Conservation (phyloP, 768 basidiomycete species). For the Suillus weaverae region DNA sequence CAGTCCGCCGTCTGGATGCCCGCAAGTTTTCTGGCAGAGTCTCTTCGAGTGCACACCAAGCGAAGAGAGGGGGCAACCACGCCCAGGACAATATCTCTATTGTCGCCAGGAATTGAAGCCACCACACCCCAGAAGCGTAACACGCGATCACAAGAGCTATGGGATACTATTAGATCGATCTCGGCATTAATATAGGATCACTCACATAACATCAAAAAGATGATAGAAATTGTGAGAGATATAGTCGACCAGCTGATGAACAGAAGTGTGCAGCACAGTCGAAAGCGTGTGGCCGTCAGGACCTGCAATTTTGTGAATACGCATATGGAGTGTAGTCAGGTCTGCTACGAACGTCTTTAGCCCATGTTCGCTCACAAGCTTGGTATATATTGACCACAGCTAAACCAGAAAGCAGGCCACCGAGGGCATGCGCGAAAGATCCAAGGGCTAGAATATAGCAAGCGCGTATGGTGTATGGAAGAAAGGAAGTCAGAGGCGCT, state of each 20-base stretch:
- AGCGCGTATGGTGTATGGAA: neutral
- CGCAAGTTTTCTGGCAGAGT: slow-evolving; percentile 12
- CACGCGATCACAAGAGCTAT: slow-evolving; percentile 1
- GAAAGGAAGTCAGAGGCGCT: neutral
- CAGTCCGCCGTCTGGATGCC: neutral
- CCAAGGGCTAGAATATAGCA: slow-evolving; percentile 5
- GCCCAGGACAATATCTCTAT: slow-evolving; percentile 4
- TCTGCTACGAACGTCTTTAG: slow-evolving; percentile 1
- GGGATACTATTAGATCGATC: neutral
- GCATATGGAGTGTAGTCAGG: neutral
- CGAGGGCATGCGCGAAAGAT: slow-evolving; percentile 7
- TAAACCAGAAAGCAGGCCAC: slow-evolving; percentile 1
- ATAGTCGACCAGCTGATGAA: neutral
- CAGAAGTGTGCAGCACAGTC: neutral
- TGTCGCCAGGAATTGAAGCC: neutral
- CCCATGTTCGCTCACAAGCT: slow-evolving; percentile 2
- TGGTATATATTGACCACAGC: slow-evolving; percentile 1
- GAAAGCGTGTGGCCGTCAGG: neutral
- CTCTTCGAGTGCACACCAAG: neutral
- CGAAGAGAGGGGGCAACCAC: neutral
- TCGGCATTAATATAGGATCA: too few species aligned
- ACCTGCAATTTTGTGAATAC: neutral
- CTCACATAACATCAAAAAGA: neutral
- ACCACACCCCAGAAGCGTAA: slow-evolving; percentile 4
- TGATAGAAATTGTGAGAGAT: neutral